A percentile compares a stretch with the other conserved stretches of the same genome.
Evolutionary conservation across 352 stramenopile species (phyloP).

Genomic region (Peronospora destructor): DNA sequence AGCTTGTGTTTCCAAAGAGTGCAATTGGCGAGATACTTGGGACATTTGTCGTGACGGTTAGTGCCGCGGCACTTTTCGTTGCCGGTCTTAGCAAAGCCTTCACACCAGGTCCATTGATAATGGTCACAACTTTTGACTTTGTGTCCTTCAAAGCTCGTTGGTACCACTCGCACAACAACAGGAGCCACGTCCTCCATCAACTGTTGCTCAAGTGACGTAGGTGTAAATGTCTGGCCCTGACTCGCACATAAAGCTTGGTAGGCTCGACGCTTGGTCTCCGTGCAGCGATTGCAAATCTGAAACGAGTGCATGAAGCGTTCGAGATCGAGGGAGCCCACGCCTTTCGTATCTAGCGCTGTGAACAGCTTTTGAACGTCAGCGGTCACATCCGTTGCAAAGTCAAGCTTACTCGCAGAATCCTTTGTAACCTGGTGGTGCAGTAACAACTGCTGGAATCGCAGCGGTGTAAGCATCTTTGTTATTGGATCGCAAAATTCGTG

Average conservation of each 20-base stretch:
- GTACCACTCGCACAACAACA: slow-evolving; percentile 72
- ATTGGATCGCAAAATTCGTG: slow-evolving; percentile 67
- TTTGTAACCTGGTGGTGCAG: slow-evolving; percentile 63
- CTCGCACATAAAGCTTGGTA: slow-evolving; percentile 49
- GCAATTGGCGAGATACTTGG: slow-evolving; percentile 82
- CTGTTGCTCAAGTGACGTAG: slow-evolving; percentile 50
- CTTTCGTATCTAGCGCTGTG: slow-evolving; percentile 44
- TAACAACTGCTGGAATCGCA: slow-evolving; percentile 59
- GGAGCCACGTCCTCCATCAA: slow-evolving; percentile 74
- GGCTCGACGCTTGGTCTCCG: slow-evolving; percentile 62
- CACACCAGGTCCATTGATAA: slow-evolving; percentile 84
- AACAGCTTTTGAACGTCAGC: slow-evolving; percentile 51
- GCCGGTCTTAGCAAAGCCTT: slow-evolving; percentile 75
- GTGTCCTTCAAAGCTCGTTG: slow-evolving; percentile 53
- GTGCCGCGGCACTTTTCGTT: slow-evolving; percentile 83
- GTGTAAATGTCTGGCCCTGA: slow-evolving; percentile 41
- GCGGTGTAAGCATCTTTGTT: slow-evolving; percentile 42
- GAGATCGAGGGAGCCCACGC: slow-evolving; percentile 39
- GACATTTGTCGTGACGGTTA: slow-evolving; percentile 81
- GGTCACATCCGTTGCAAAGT: slow-evolving; percentile 14
- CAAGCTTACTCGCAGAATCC: slow-evolving; percentile 19
- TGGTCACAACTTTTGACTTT: slow-evolving; percentile 83
- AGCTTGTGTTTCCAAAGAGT: slow-evolving; percentile 84
- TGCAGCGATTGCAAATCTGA: slow-evolving; percentile 84
- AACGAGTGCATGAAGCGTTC: slow-evolving; percentile 82